These are phyloP conservation scores for Chlorociboria aeruginascens DNA, from an alignment of 495 filamentous ascomycete genomes.

Conservation along the genomic window DNA sequence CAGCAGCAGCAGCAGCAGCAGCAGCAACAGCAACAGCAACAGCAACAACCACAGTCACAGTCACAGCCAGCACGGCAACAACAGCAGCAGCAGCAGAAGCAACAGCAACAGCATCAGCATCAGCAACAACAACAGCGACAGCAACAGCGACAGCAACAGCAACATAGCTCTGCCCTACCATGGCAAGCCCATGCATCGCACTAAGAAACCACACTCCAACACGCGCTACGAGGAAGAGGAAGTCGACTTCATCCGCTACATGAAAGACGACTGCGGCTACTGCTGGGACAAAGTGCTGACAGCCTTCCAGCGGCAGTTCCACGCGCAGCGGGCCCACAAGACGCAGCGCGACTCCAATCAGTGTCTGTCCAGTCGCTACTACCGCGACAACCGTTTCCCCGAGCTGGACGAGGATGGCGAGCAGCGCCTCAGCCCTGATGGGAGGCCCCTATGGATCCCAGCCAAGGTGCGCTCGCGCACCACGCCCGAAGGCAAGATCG, in stretches of 20 bases:
- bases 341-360: background rate
- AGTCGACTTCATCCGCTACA: constrained; percentile 12
- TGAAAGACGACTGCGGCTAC: constrained; percentile 1
- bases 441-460: background rate
- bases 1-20: no score
- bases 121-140: no score
- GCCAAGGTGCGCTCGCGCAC: constrained; percentile 2
- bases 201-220: constrained; percentile 9
- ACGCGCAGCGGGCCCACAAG: background rate
- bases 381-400: constrained; percentile 6
- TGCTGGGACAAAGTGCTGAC: background rate
- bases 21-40: no score
- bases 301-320: background rate
- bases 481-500: constrained; percentile 1
- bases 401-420: background rate
- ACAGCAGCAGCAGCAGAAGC: no score
- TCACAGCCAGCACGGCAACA: no score
- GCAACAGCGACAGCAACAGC: no score
- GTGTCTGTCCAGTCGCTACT: constrained; percentile 7
- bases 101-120: no score
- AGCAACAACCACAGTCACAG: no score
- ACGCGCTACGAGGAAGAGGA: constrained; percentile 7
- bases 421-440: background rate
- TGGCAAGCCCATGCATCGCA: no score
- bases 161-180: no score